phyloP scores from a whole-genome alignment of 257 asterid species.

The Petrea volubilis region DNA sequence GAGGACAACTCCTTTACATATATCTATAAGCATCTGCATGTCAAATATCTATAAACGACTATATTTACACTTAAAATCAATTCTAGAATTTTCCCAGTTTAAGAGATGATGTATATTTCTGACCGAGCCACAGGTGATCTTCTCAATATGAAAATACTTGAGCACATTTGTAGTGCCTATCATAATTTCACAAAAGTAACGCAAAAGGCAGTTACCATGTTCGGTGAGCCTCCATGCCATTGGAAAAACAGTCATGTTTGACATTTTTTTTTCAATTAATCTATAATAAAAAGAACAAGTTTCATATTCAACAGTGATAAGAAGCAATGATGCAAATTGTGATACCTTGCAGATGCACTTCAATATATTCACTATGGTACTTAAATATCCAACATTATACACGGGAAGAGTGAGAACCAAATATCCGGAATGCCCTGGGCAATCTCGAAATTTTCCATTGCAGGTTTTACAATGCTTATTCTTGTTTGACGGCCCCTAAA shows the following conservation, averaged over 20 bases:
- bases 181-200: background rate
- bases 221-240: background rate
- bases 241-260: constrained; percentile 12
- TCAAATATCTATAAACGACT: background rate
- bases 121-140: background rate
- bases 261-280: constrained; percentile 3
- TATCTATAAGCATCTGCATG: background rate
- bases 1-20: background rate
- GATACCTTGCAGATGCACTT: constrained; percentile 99
- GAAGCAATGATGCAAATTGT: constrained; percentile 6
- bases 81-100: background rate
- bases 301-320: background rate
- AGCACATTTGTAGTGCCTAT: background rate
- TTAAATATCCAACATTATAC: constrained; percentile 74
- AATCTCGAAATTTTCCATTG: constrained; percentile 55
- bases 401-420: constrained; percentile 81
- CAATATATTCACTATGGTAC: constrained; percentile 67
- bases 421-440: constrained; percentile 94
- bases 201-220: background rate
- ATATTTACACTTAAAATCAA: background rate
- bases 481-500: constrained; percentile 91
- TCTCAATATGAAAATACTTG: background rate
- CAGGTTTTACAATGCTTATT: constrained; percentile 63
- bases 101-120: background rate
- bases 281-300: constrained; percentile 3